Conservation (phyloP, 805 yeast species). For the Schwanniomyces yamadae region DNA sequence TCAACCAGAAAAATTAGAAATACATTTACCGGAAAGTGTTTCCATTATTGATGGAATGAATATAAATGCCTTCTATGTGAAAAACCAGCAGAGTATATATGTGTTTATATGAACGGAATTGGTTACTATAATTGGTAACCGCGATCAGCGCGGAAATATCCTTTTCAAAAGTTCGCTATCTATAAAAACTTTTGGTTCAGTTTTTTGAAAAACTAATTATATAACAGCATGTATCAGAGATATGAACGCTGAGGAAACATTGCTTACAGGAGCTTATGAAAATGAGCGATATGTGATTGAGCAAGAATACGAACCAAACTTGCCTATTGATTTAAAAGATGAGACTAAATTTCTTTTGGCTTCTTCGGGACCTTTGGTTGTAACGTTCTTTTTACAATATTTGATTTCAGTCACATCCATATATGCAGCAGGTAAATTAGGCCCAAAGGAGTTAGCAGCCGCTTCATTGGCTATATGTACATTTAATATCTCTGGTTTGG, state of each 20-base stretch:
- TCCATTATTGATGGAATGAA: slow-evolving; percentile 1
- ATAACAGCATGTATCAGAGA: background rate
- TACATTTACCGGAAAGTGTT: slow-evolving; percentile 9
- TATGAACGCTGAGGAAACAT: slow-evolving; percentile 27
- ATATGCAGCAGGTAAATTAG: slow-evolving; percentile 75
- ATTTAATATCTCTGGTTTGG: slow-evolving; percentile 69
- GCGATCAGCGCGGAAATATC: background rate
- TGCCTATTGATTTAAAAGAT: slow-evolving; percentile 1
- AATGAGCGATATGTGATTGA: slow-evolving; percentile 15
- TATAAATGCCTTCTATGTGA: slow-evolving; percentile 13
- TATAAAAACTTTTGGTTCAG: background rate
- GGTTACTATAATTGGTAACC: background rate
- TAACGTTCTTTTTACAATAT: slow-evolving; percentile 70
- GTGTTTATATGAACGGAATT: slow-evolving; percentile 11
- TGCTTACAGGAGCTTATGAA: slow-evolving; percentile 21
- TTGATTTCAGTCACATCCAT: slow-evolving; percentile 72
- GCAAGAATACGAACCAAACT: background rate
- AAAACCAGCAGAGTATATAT: slow-evolving; percentile 14
- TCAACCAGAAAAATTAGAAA: slow-evolving; percentile 4
- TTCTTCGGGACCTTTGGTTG: slow-evolving; percentile 58
- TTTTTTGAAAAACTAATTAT: background rate
- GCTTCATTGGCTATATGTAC: slow-evolving; percentile 81
- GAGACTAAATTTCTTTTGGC: slow-evolving; percentile 22
- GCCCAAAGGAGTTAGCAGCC: slow-evolving; percentile 76
- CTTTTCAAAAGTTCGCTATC: too few species aligned